Conservation (phyloP, 139 green algal species). For the Closterium sp. region DNA sequence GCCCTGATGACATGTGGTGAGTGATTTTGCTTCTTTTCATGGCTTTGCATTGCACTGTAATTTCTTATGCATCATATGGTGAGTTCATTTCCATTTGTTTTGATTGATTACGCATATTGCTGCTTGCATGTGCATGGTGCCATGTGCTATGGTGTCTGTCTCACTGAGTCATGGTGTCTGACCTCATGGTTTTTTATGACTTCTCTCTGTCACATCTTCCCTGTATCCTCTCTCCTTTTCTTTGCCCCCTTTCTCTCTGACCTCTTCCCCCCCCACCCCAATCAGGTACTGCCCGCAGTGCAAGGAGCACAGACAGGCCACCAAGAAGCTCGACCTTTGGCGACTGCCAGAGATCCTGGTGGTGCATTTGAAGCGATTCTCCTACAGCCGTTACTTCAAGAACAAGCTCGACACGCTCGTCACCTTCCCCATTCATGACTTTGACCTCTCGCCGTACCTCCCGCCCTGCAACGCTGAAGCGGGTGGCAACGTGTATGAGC, state of each 20-base stretch:
- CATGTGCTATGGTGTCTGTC: no score
- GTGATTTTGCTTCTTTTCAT: no score
- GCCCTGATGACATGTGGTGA: constrained; percentile 44
- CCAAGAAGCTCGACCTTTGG: constrained; percentile 94
- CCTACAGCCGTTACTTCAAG: constrained; percentile 63
- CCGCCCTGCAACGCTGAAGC: neutral
- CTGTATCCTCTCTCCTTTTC: no score
- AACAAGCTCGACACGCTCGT: constrained; percentile 84
- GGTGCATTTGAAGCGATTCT: constrained; percentile 96
- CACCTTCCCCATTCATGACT: constrained; percentile 70
- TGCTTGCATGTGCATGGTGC: no score
- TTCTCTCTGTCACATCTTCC: constrained; percentile 48
- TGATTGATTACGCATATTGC: no score
- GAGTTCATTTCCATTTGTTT: no score
- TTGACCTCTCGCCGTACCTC: constrained; percentile 71
- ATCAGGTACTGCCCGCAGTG: constrained; percentile 80
- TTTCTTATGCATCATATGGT: no score
- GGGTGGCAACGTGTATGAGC: constrained; percentile 73
- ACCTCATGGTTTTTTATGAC: no score
- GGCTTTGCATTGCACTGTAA: no score
- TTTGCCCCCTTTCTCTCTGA: no score
- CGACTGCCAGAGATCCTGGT: constrained; percentile 85
- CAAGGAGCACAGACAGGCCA: constrained; percentile 75
- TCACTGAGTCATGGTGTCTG: no score
- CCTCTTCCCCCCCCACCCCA: no score